Conservation (phyloP, 352 stramenopile species). For the Pythium pyrilobum region DNA sequence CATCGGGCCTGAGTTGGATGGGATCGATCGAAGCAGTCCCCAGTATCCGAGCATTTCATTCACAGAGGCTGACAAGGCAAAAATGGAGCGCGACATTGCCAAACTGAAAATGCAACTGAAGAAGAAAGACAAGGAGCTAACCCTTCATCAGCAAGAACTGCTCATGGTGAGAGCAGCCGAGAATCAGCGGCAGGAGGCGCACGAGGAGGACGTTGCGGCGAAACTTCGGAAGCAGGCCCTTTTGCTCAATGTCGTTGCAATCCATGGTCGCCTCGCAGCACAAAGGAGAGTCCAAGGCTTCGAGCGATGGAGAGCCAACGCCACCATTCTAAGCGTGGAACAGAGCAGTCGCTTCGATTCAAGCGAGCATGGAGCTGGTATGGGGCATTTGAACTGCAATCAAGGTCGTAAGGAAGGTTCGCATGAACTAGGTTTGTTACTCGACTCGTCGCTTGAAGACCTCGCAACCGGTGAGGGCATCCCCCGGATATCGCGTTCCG, state of each 20-base stretch:
- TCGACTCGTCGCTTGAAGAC: no score
- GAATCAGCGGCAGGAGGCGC: constrained; percentile 13
- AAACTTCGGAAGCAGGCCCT: constrained; percentile 19
- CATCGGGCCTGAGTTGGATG: not conserved
- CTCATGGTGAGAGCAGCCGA: not conserved
- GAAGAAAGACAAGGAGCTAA: constrained; percentile 30
- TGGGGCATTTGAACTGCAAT: no score
- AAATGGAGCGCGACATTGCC: constrained; percentile 31
- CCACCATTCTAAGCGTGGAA: not conserved
- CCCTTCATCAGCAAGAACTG: constrained; percentile 18
- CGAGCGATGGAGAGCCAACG: constrained; percentile 26
- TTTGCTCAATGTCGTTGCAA: constrained; percentile 34
- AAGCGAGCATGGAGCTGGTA: no score
- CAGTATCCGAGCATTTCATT: constrained; percentile 22
- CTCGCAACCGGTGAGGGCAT: no score
- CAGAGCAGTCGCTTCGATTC: no score
- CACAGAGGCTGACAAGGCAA: constrained; percentile 29
- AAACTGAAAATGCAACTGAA: constrained; percentile 30
- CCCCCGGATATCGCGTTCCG: no score
- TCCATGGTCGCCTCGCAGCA: constrained; percentile 20
- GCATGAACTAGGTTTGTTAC: no score
- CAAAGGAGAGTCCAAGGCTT: constrained; percentile 26
- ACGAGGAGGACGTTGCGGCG: constrained; percentile 7
- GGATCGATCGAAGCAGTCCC: not conserved
- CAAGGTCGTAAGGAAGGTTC: no score